Percentiles rank a stretch among this genome's conserved stretches.
Evolutionary conservation across 805 yeast genomes (phyloP).

Genomic region (Kodamaea jinghongensis): DNA sequence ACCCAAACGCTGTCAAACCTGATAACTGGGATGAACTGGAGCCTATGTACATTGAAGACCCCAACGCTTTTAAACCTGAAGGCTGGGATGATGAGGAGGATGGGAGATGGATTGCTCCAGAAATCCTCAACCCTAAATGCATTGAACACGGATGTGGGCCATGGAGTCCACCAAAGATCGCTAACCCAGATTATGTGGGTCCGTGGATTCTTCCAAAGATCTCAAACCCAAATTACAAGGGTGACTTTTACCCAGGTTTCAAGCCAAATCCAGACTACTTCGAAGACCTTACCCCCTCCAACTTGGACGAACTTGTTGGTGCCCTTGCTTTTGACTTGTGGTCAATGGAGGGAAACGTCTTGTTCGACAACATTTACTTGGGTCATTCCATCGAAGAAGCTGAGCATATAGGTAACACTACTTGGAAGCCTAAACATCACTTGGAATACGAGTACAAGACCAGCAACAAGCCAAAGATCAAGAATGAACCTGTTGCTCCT

Average conservation of each 20-base stretch:
- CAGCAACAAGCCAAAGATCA: conserved; percentile 39
- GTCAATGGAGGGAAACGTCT: conserved; percentile 73
- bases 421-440: conserved; percentile 56
- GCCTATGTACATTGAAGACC: conserved; percentile 60
- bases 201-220: conserved; percentile 71
- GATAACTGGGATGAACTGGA: conserved; percentile 74
- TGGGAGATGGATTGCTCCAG: conserved; percentile 79
- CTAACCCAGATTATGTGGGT: conserved; percentile 72
- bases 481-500: conserved; percentile 43
- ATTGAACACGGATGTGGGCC: conserved; percentile 68
- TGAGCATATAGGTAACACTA: conserved; percentile 73
- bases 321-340: conserved; percentile 87
- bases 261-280: conserved; percentile 70
- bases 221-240: conserved; percentile 73
- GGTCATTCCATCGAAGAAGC: conserved; percentile 87
- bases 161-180: conserved; percentile 68
- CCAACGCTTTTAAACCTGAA: conserved; percentile 63
- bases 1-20: conserved; percentile 68
- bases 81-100: conserved; percentile 91
- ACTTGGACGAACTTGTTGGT: conserved; percentile 60
- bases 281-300: conserved; percentile 56
- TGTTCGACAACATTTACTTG: conserved; percentile 80
- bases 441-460: conserved; percentile 48
- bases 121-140: conserved; percentile 73
- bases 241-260: conserved; percentile 69